These are phyloP conservation scores for Lyophyllum semitale DNA, from an alignment of 768 basidiomycete species.

Conservation along the genomic window DNA sequence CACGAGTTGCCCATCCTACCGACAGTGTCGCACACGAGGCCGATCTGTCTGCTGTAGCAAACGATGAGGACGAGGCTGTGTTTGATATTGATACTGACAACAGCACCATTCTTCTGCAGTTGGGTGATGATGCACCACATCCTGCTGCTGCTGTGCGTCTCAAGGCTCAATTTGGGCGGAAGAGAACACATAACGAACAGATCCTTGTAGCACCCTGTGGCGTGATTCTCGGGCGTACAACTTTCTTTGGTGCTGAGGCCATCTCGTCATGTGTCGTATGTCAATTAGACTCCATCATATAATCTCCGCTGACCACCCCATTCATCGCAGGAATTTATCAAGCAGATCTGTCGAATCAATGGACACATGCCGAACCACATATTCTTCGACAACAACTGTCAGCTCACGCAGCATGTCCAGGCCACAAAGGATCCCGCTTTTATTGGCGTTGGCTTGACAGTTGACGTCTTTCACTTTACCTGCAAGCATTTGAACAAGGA, in stretches of 20 bases:
- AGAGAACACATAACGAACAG: conserved; percentile 35
- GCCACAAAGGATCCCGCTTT: conserved; percentile 17
- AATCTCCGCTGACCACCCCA: conserved; percentile 22
- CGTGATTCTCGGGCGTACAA: conserved; percentile 28
- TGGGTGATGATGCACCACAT: too few relatives aligned
- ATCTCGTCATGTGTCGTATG: not conserved
- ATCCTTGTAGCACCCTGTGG: conserved; percentile 33
- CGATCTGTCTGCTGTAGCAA: not conserved
- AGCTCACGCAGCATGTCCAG: conserved; percentile 15
- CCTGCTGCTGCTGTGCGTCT: not conserved
- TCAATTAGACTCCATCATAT: conserved; percentile 21
- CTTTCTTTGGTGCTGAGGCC: conserved; percentile 33
- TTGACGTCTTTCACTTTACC: conserved; percentile 39
- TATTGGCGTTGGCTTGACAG: conserved; percentile 21
- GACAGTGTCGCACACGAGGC: conserved; percentile 24
- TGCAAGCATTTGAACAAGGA: conserved; percentile 32
- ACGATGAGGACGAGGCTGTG: not conserved
- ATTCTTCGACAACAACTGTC: conserved; percentile 31
- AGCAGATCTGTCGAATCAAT: too few relatives aligned
- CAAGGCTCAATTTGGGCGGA: conserved; percentile 25
- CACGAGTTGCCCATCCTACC: conserved; percentile 18
- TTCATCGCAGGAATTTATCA: conserved; percentile 18
- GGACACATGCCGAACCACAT: conserved; percentile 1
- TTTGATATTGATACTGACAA: too few relatives aligned
- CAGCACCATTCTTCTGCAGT: too few relatives aligned